phyloP scores from a whole-genome alignment of 345 rosid genomes.

The Heritiera fomes region DNA sequence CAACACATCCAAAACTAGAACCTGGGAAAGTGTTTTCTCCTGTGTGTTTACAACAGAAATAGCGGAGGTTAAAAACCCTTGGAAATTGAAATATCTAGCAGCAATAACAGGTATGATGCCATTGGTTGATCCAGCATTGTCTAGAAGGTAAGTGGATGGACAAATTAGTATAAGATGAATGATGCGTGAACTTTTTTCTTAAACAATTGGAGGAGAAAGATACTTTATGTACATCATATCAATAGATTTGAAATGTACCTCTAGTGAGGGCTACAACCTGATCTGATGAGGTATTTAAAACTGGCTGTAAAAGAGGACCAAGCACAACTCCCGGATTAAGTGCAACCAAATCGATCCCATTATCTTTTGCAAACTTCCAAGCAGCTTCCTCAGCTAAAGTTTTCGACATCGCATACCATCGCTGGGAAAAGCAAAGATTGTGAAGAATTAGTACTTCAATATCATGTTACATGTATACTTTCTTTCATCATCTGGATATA shows the following conservation, averaged over 20 bases:
- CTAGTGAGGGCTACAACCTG: conserved; percentile 26
- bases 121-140: background rate
- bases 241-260: conserved; percentile 27
- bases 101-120: background rate
- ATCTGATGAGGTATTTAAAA: conserved; percentile 28
- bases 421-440: conserved; percentile 17
- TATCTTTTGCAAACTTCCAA: conserved; percentile 34
- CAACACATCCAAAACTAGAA: conserved; percentile 36
- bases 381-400: conserved; percentile 41
- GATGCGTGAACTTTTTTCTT: background rate
- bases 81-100: background rate
- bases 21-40: conserved; percentile 17
- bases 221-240: background rate
- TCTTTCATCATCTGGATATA: background rate
- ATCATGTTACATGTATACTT: background rate
- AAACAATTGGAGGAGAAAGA: background rate
- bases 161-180: background rate
- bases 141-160: background rate
- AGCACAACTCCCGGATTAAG: conserved; percentile 41
- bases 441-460: background rate
- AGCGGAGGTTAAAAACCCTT: background rate
- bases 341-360: conserved; percentile 29
- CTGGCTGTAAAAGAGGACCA: conserved; percentile 47
- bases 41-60: background rate
- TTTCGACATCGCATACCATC: conserved; percentile 33